Base-by-base conservation (phyloP, 371 early-diverging fungal genomes). In the Parasitella parasitica region DNA sequence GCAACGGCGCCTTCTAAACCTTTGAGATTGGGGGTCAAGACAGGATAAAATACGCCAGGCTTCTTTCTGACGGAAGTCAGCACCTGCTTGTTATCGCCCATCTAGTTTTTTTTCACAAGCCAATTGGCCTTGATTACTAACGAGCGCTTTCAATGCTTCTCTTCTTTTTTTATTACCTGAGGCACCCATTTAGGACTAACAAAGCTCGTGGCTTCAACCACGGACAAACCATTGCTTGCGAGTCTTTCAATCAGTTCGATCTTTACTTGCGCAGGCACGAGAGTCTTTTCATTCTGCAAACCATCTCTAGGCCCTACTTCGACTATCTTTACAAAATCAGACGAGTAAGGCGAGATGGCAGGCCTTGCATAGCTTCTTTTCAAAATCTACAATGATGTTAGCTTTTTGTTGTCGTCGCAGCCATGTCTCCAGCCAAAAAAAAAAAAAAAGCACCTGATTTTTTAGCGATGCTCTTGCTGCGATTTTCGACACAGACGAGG, bases 141-240 rank as follows among this genome's bases (percentile, higher is more conserved):
- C n/a, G n/a, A n/a, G n/a, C n/a, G n/a, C n/a, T n/a, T n/a, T n/a
- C 32, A 32, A 11, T 32, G 1, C 0, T 30, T 32, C 11, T 32
- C 32, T n/a, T 38, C n/a, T 38, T 38, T 38, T 38, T 38, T 38
- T 38, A 15, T 48, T 84, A 91, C 91, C 80, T 97, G 97, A 57
- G 98, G 98, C 4, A 98, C 96, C 94, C 95, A 95, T 76, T 97
- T 97, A 6, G 97, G 97, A 6, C 95, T 94, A n/a, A 97, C 97
- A 78, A 98, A 97, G 60, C 94, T 90, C 1, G 96, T 93, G 16
- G 94, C 87, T 76, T 98, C 98, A 32, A 98, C 86, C 2, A 89
- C 91, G 1, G 87, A 76, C 27, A 98, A 82, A 13, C 97, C 97
- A n/a, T 93, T 82, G 30, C 89, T 83, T 6, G 92, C 78, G 9